Evolutionary conservation across 495 filamentous ascomycete species (phyloP), one percentile per base, ranked within the genome.

Genomic region (Penicillium cinerascens): DNA sequence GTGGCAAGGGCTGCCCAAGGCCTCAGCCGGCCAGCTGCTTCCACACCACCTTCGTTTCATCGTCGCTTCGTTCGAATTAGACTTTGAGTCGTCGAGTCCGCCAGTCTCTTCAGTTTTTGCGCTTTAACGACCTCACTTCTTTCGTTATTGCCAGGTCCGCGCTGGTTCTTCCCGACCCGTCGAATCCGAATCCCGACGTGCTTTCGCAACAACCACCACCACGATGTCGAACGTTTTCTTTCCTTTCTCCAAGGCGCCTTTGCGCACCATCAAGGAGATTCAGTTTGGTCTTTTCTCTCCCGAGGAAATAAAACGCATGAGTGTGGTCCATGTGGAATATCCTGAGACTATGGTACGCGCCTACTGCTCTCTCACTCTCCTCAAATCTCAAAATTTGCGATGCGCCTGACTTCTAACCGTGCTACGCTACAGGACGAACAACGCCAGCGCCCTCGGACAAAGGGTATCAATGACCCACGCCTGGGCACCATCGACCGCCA

Each of bases 221-320:
- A 91, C 64, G 64, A 97, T 97, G 93, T 84, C 91, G 79, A 93
- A 95, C 76, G 86, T 96, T 61, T 86, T 86, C 65, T 96, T 96
- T 59, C 80, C 87, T 49, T 87, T 89, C 67, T 97, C 93, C 59
- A 91, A 89, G 78, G 93, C 93, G 83, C 90, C 91, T 60, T 77
- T 96, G 81, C 90, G 91, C 77, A 90, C 86, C 49, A 89, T 99
- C 56, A 83, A 95, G 79, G 93, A 97, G 80, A 95, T 99, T 56
- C 95, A 97, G 76, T 99, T 99, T 71, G 93, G 93, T 61, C 84
- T 99, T 53, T 77, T 96, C 63, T 92, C 91, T 16, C 93, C 95
- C 1, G 92, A 97, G 66, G 95, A 99, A 71, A 95, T 96, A 73
- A 97, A 97, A 76, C 87, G 83, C 52, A 92, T 96, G 90, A 96